A percentile compares a stretch with the other conserved stretches of the same genome.
phyloP scores from a whole-genome alignment of 2,329 filamentous ascomycete species.

The Aspergillus sp. region DNA sequence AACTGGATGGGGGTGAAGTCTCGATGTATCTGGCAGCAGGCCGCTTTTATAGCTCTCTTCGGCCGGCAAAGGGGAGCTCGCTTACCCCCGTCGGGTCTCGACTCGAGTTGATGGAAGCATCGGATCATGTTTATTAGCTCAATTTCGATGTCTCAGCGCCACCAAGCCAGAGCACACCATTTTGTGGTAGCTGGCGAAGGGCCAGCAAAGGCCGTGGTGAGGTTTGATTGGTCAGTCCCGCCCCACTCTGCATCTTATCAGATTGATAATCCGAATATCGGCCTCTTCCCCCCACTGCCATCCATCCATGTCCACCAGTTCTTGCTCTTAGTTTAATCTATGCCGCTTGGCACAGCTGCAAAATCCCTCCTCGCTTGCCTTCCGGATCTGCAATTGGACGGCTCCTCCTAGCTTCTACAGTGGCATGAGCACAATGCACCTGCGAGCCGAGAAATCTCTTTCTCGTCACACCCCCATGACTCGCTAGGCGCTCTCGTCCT shows the following conservation, averaged over 20 bases:
- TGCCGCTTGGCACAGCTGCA: conserved; percentile 1
- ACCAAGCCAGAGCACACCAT: neutral
- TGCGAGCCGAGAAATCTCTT: conserved; percentile 1
- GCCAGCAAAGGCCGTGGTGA: too few species aligned
- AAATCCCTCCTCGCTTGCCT: conserved; percentile 1
- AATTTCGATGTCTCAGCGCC: conserved; percentile 1
- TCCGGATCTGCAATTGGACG: conserved; percentile 1
- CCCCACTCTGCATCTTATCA: conserved; percentile 12
- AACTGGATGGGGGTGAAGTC: neutral
- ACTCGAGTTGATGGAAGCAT: neutral
- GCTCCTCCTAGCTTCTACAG: neutral
- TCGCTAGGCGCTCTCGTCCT: neutral
- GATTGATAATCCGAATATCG: conserved; percentile 5
- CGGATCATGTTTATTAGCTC: neutral
- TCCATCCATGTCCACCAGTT: neutral
- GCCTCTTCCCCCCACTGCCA: neutral
- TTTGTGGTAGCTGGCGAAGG: neutral
- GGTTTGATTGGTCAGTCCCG: too few species aligned
- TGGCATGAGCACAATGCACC: conserved; percentile 2
- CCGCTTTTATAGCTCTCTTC: conserved; percentile 1
- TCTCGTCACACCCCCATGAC: conserved; percentile 4
- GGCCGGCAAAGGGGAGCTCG: neutral
- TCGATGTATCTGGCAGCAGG: neutral
- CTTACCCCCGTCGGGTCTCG: neutral
- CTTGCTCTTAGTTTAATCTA: conserved; percentile 5